Evolutionary conservation across 139 green algal genomes (phyloP).

Genomic region (Limnomonas spitsbergensis): DNA sequence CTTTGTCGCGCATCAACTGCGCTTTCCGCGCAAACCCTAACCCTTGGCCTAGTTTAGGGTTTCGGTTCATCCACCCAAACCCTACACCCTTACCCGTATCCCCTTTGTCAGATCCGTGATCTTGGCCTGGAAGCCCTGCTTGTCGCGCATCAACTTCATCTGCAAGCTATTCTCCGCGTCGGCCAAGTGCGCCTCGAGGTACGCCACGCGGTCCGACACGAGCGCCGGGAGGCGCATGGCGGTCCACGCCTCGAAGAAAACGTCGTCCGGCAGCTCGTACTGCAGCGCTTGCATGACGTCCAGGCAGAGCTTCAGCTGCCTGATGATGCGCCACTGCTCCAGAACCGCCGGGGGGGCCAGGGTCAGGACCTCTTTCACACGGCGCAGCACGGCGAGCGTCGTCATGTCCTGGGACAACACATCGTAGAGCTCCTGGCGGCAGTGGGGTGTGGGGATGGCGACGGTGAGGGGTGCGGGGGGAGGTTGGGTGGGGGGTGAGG

Average conservation of each 20-base stretch:
- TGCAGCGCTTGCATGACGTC: conserved; percentile 14
- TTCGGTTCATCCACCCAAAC: not conserved
- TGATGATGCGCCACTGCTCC: not conserved
- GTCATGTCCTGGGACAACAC: conserved; percentile 4
- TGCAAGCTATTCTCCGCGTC: conserved; percentile 16
- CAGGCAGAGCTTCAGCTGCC: not conserved
- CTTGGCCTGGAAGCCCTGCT: not conserved
- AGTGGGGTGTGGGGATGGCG: not conserved
- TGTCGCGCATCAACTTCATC: not conserved
- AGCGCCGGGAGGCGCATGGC: not conserved
- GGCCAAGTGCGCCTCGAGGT: not conserved
- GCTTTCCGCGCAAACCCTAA: no score
- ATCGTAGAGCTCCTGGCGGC: not conserved
- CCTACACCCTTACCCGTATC: not conserved
- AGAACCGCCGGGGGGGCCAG: not conserved
- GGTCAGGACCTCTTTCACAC: not conserved
- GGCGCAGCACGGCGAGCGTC: not conserved
- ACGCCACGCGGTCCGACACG: not conserved
- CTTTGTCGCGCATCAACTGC: no score
- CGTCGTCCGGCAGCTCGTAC: conserved; percentile 1
- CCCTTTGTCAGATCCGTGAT: not conserved
- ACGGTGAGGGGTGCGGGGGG: no score
- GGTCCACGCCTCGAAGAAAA: not conserved
- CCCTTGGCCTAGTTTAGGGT: no score
- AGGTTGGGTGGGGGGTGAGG: no score